Evolutionary conservation across 176 grass and related monocot species (phyloP), one percentile per base, ranked within the genome.

Genomic region (Dendrocalamus sinicus): DNA sequence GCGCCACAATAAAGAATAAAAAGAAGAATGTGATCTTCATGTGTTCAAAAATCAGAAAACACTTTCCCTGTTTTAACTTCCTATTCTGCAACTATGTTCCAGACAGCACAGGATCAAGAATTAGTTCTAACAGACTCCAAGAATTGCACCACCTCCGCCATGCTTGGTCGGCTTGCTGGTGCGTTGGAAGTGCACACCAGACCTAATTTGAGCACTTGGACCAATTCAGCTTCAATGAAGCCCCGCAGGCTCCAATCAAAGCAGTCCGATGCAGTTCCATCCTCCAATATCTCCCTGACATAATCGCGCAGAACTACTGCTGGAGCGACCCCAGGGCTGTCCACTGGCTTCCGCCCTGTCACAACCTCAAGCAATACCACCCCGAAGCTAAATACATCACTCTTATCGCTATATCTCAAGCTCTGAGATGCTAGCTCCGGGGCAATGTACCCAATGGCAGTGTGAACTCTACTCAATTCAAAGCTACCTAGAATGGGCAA

Each of bases 301-400:
- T 89, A 96, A 92, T 96, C 93, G 22, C 65, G 88, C 55, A 99
- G 58, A 88, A 91, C 88, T 23, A 92, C 75, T 4, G 83, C 82
- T 83, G 79, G 84, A 40, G 78, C 78, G 46, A 47, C 89, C 28
- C 85, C 89, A 53, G 78, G 88, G 61, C 96, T 96, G 19, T 91
- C 93, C 37, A 96, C 92, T 17, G 96, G 96, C 48, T 99, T 99
- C 81, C 85, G 72, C 59, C 94, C 90, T 23, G 96, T 99, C 73
- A 99, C 94, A 57, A 92, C 94, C 82, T 99, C 96, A 74, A 96
- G 89, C 54, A 99, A 83, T 86, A 99, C 87, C 47, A 99, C 96
- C 67, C 96, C 96, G 37, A 99, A 96, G 89, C 96, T 99, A 86
- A 92, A 99, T 70, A 99, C 96, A 85, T 99, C 96, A 70, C 96